Evolutionary conservation across 176 grass and related monocot species (phyloP).

Genomic region (Oryza meridionalis): DNA sequence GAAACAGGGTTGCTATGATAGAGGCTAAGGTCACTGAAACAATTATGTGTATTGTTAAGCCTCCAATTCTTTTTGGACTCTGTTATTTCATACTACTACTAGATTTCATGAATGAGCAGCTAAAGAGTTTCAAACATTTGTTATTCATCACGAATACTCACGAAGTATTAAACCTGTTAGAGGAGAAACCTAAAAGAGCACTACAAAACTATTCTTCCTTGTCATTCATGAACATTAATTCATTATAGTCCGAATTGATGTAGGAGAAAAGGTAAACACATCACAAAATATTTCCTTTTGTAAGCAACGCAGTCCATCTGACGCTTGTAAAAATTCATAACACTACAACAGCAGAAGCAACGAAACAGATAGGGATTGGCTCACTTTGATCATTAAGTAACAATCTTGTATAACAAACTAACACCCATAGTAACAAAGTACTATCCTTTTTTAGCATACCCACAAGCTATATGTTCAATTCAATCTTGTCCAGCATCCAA

Average conservation of each 20-base stretch:
- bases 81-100: background rate
- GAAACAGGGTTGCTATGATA: background rate
- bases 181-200: background rate
- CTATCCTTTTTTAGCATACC: no score
- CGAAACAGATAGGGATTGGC: background rate
- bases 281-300: background rate
- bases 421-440: background rate
- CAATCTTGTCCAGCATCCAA: background rate
- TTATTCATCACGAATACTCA: background rate
- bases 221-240: background rate
- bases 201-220: background rate
- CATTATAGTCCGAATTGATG: no score
- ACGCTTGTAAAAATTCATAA: background rate
- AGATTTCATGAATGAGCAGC: background rate
- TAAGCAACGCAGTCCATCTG: background rate
- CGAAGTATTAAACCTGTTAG: constrained; percentile 12
- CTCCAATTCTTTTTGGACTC: background rate
- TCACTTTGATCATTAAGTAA: background rate
- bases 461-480: background rate
- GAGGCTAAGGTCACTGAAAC: background rate
- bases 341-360: background rate
- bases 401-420: background rate
- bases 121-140: background rate
- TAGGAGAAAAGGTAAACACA: background rate
- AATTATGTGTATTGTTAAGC: background rate